Evolutionary conservation across 2,329 filamentous ascomycete species (phyloP), one percentile per base, ranked within the genome.

Genomic region (Uncinocarpus reesii): DNA sequence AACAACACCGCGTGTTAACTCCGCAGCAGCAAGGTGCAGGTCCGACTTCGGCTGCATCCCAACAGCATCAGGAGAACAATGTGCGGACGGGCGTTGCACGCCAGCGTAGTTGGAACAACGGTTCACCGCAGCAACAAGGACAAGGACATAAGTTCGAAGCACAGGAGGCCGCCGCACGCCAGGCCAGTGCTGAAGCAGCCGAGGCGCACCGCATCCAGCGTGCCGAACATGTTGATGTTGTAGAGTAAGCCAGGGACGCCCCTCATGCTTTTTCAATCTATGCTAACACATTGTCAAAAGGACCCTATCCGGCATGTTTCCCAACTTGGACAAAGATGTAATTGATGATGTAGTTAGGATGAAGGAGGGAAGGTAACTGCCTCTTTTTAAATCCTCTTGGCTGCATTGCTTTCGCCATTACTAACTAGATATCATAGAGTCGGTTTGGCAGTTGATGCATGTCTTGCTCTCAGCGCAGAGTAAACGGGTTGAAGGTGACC

Each of bases 341-440:
- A 96, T 98, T 62, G 89, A 89, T 59, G 92, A 98, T 69, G 92
- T 98, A 34, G 92, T 98, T 21, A 81, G 90, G 64, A 80, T 93
- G 71, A 95, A 98, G 69, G 83, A 95, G 67, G 93, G 92, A 62
- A 80, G 86, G 87, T 90, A 66, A 71, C 8, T 5, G 7, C 18
- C 18, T 18, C n/a, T 2, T 84, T 77, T 44, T 13, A 21, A 11
- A 4, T 28, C 2, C 34, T 8, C 11, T 35, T 24, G 1, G 15
- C 18, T 45, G 21, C 23, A 40, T 13, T 11, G 26, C 11, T 10
- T 47, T 41, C 31, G 11, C 20, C 16, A 24, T 42, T 11, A 11
- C 34, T 40, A 21, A 38, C 18, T 13, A 20, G 13, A 4, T 51
- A 38, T 52, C 42, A 44, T 57, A 88, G 85, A 66, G 85, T 92